Base-by-base conservation (phyloP, 2,329 filamentous ascomycete species). In the Drechslerella dactyloides region DNA sequence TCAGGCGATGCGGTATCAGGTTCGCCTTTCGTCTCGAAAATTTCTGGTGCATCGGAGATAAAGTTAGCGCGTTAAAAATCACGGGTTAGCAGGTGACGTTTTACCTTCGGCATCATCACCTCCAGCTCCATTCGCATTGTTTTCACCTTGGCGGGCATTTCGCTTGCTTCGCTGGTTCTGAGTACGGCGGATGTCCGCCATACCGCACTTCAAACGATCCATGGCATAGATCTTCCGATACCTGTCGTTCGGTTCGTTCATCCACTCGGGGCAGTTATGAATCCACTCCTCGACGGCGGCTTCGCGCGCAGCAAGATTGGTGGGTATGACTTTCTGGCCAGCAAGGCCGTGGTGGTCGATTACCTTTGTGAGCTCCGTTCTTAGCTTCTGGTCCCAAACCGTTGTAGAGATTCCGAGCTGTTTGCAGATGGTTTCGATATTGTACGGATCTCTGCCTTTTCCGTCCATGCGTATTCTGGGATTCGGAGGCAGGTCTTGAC, bases 351-450 rank as follows among this genome's bases (percentile, higher is more conserved):
- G 64, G 23, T 52, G 59, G 24, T 69, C 64, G 27, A 69, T 69
- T 5, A 69, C 64, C 13, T 69, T 69, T 3, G 64, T 69, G 19
- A 69, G 64, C 17, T 69, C 64, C 8, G 64, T 69, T 10, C 64
- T 54, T 2, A 69, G 52, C 37, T 62, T 69, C 51, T 69, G 64
- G 30, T 69, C 64, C 64, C 64, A 69, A 10, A 69, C 52, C 0
- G 64, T 69, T n/a, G 64, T 69, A n/a, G 64, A 69, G 21, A 69
- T 69, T 23, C 64, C 64, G 11, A 69, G 40, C 51, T 69, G 64
- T 30, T 69, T 69, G 64, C 64, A 69, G n/a, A 69, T 69, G 35
- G 64, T 69, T 53, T 69, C 64, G 24, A 69, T 69, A 21, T 69
- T 69, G 23, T 69, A 69, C 13, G 64, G 64, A 15, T 69, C 64